phyloP scores from a whole-genome alignment of 1,284 basidiomycete genomes.

The Moesziomyces sp. region DNA sequence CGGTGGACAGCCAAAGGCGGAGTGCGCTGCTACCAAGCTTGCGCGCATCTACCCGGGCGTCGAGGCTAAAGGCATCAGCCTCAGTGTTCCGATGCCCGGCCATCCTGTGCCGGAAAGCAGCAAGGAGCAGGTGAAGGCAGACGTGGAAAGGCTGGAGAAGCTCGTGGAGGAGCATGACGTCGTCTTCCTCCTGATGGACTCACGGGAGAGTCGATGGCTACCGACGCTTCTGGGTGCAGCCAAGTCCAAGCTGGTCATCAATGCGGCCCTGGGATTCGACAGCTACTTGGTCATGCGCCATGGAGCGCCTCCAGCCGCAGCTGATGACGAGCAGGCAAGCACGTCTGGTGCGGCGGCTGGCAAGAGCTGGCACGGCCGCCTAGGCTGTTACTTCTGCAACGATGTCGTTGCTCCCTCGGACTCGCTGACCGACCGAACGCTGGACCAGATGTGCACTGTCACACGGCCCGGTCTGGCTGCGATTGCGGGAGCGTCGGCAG shows the following conservation, averaged over 20 bases:
- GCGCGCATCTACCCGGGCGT: slow-evolving; percentile 92
- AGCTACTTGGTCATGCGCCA: slow-evolving; percentile 97
- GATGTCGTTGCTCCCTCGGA: slow-evolving; percentile 96
- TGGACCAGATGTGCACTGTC: slow-evolving; percentile 99
- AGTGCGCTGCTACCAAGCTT: slow-evolving; percentile 85
- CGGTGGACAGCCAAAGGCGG: slow-evolving; percentile 92
- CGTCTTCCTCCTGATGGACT: slow-evolving; percentile 96
- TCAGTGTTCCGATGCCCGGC: slow-evolving; percentile 96
- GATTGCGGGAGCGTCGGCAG: slow-evolving; percentile 88
- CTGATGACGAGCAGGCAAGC: background rate
- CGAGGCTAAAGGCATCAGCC: slow-evolving; percentile 78
- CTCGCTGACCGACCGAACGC: slow-evolving; percentile 88
- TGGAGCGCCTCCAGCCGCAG: slow-evolving; percentile 73
- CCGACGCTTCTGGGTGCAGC: slow-evolving; percentile 87
- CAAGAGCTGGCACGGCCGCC: slow-evolving; percentile 43
- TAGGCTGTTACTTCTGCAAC: slow-evolving; percentile 97
- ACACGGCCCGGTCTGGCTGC: slow-evolving; percentile 94
- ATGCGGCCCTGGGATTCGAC: slow-evolving; percentile 95
- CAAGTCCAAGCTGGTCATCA: slow-evolving; percentile 91
- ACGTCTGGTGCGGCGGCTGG: slow-evolving; percentile 16
- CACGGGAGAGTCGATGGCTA: slow-evolving; percentile 92
- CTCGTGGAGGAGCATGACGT: slow-evolving; percentile 87
- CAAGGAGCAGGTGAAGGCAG: slow-evolving; percentile 74
- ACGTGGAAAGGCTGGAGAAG: slow-evolving; percentile 78
- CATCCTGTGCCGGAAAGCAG: slow-evolving; percentile 78